These are phyloP conservation scores for Claviceps arundinis DNA, from an alignment of 2,329 filamentous ascomycete species.

Conservation along the genomic window DNA sequence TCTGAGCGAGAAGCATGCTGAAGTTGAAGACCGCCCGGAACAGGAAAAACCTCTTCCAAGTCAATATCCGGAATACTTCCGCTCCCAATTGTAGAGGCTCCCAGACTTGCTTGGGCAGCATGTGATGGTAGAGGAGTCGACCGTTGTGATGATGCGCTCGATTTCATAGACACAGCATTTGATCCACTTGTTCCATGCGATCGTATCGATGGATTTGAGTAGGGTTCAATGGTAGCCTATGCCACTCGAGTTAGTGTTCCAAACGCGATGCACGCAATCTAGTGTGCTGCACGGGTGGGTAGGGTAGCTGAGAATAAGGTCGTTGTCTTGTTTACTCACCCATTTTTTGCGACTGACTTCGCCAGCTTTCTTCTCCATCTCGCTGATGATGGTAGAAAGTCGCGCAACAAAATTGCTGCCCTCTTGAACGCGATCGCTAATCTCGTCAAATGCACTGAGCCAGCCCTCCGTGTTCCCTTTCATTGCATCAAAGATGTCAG, in stretches of 20 bases:
- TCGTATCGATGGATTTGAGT: conserved; percentile 6
- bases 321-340: conserved; percentile 33
- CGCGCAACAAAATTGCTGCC: conserved; percentile 58
- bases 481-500: conserved; percentile 78
- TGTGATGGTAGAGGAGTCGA: conserved; percentile 1
- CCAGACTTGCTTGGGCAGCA: conserved; percentile 7
- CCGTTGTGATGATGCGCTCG: conserved; percentile 3
- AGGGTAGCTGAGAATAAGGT: background rate
- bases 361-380: conserved; percentile 77
- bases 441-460: conserved; percentile 64
- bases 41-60: conserved; percentile 11
- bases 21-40: conserved; percentile 11
- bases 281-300: background rate
- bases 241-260: too few relatives aligned
- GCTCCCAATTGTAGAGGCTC: conserved; percentile 5
- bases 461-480: conserved; percentile 85
- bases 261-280: too few relatives aligned
- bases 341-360: conserved; percentile 67
- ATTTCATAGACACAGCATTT: conserved; percentile 2
- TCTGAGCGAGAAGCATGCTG: conserved; percentile 8
- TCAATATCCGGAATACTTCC: conserved; percentile 7
- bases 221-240: conserved; percentile 13
- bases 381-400: conserved; percentile 63
- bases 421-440: conserved; percentile 59
- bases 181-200: background rate